Evolutionary conservation across 1,284 basidiomycete species (phyloP), one percentile per base, ranked within the genome.

Genomic region (Exobasidium rhododendri): DNA sequence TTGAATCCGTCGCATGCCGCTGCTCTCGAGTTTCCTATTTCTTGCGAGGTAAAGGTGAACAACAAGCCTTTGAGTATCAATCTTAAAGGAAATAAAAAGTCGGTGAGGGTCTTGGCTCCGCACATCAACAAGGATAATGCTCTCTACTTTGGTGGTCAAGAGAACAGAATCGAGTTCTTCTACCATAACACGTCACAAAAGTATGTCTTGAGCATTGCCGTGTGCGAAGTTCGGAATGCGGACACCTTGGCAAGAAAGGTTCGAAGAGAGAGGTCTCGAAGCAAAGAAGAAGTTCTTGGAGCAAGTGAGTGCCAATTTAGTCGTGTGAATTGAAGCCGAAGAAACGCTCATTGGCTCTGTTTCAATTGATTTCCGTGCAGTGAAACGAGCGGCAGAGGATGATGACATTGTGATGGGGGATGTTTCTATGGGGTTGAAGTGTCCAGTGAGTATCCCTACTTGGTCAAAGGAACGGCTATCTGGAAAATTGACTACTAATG

Each of bases 401-500:
- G 77, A 79, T 52, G 77, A 79, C n/a, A 71, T 79, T 50, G 65
- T 70, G 47, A 64, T 67, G 1, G 75, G 75, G 4, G 73, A 75
- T 2, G 68, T 71, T 1, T 75, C 70, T 2, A 66, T 79, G 58
- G 70, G 67, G 14, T 64, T 79, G 13, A 75, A 69, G 29, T 76
- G 74, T 30, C 77, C 77, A 89, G n/a, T 74, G 73, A 89, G 82
- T 98, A 17, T 10, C 7, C 17, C 17, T 40, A 7, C 35, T 40
- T 40, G 35, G 17, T 17, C 7, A 91, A 7, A 10, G 10, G 24
- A 91, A 7, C 22, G 10, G 24, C 7, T 26, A 17, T 40, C 75
- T 86, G 89, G 81, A 89, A 93, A 11, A 88, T 98, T 63, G 83
- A 81, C 30, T 89, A 91, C 30, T 89, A 91, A 89, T 81, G 89